Conservation (phyloP, 768 basidiomycete genomes). For the Fibroporia radiculosa region DNA sequence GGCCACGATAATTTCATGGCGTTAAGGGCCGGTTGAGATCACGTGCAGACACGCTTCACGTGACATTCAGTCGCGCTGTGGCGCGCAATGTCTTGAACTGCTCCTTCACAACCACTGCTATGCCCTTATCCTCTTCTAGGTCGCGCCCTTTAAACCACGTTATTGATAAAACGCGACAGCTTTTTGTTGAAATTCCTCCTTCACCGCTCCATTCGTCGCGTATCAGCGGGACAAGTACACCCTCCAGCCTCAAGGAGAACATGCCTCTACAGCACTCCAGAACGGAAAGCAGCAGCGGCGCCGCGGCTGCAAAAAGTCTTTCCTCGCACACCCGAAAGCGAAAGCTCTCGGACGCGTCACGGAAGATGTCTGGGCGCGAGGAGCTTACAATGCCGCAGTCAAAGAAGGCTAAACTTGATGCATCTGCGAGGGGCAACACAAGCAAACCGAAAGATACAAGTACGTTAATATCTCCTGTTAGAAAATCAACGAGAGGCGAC, state of each 20-base stretch:
- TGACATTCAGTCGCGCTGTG: slow-evolving; percentile 14
- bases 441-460: no score
- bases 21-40: slow-evolving; percentile 9
- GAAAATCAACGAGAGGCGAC: no score
- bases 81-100: slow-evolving; percentile 15
- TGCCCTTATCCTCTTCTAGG: not conserved
- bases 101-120: slow-evolving; percentile 15
- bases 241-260: slow-evolving; percentile 16
- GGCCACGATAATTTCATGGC: slow-evolving; percentile 2
- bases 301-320: slow-evolving; percentile 13
- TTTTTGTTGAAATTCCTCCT: slow-evolving; percentile 54
- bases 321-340: slow-evolving; percentile 38
- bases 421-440: slow-evolving; percentile 3
- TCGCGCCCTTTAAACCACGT: not conserved
- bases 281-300: slow-evolving; percentile 19
- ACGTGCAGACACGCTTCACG: slow-evolving; percentile 16
- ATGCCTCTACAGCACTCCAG: slow-evolving; percentile 21
- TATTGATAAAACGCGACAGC: slow-evolving; percentile 12
- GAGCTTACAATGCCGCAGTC: slow-evolving; percentile 8
- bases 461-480: no score
- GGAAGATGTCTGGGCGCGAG: not conserved
- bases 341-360: slow-evolving; percentile 32
- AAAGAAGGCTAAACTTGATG: slow-evolving; percentile 22
- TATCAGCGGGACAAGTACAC: not conserved
- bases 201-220: slow-evolving; percentile 30